Base-by-base conservation (phyloP, 2,329 filamentous ascomycete genomes). In the Graphilbum ipis-grandicollis region DNA sequence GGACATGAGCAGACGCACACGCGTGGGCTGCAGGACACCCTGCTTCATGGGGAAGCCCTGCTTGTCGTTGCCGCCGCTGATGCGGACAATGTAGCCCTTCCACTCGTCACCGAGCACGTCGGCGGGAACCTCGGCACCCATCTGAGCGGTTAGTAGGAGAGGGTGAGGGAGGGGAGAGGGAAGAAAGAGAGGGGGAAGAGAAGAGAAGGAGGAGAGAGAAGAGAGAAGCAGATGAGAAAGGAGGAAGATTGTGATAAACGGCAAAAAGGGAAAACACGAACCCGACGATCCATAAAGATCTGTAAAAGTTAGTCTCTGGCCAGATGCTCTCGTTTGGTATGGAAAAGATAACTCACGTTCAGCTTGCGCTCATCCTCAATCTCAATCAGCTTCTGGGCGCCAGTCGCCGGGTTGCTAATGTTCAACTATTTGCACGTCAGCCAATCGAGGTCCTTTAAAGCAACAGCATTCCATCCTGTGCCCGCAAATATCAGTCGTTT, bases 1-100 rank as follows among this genome's bases (percentile, higher is more conserved):
- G 60, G 79, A 61, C 59, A 98, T 84, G 57, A 98, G 81, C 52
- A 98, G 85, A 53, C 83, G 80, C 68, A 94, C 90, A 90, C 90
- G 90, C 63, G 83, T 90, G 56, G 90, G 86, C 66, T 93, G 82
- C 75, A 98, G 88, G 63, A 93, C 82, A 75, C 90, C 90, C 79
- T 98, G 92, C 85, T 98, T 98, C 90, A 98, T 98, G 55, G 90
- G 90, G 78, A 98, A 98, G 72, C 90, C 90, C 75, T 98, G 92
- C 84, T 98, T 98, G 82, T 98, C 90, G 81, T 98, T 98, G 62
- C 92, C 90, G 59, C 90, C 92, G 56, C 90, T 98, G 72, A 98
- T 96, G 63, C 77, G 80, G 79, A 98, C 85, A 71, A 98, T 79
- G 75, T 98, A 98, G 66, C 90, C 90, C 76, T 94, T 94, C 82